These are phyloP conservation scores for Linaria vulgaris DNA, from an alignment of 257 asterid species.

Conservation along the genomic window DNA sequence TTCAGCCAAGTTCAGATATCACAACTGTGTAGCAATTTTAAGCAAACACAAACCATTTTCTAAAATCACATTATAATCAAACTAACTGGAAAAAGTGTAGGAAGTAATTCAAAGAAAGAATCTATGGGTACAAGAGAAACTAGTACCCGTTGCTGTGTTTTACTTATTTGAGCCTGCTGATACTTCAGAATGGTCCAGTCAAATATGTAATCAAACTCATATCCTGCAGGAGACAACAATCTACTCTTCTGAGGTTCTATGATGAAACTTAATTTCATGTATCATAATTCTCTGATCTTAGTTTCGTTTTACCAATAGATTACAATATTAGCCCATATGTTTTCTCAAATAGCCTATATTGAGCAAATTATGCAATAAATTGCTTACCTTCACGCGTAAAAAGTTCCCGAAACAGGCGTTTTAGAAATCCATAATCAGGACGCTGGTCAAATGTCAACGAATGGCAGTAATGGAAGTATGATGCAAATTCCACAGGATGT, in stretches of 20 bases:
- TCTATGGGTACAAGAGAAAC: constrained; percentile 22
- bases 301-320: constrained; percentile 15
- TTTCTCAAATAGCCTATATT: constrained; percentile 10
- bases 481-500: constrained; percentile 93
- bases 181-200: constrained; percentile 98
- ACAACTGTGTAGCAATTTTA: not conserved
- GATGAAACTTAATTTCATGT: not conserved
- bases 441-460: constrained; percentile 93
- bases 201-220: constrained; percentile 83
- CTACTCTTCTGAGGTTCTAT: constrained; percentile 13
- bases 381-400: constrained; percentile 78
- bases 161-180: constrained; percentile 85
- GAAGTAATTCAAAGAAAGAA: constrained; percentile 23
- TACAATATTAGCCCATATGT: not conserved
- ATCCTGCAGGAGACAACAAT: constrained; percentile 56
- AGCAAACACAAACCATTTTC: not conserved
- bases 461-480: constrained; percentile 92
- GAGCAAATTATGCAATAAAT: not conserved
- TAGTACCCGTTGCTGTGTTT: constrained; percentile 75
- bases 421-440: constrained; percentile 92
- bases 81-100: not conserved
- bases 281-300: not conserved
- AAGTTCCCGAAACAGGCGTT: constrained; percentile 86
- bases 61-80: too few relatives aligned
- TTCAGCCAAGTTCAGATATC: constrained; percentile 1